Base-by-base conservation (phyloP, 805 yeast species). In the Maudiozyma pseudohumilis region DNA sequence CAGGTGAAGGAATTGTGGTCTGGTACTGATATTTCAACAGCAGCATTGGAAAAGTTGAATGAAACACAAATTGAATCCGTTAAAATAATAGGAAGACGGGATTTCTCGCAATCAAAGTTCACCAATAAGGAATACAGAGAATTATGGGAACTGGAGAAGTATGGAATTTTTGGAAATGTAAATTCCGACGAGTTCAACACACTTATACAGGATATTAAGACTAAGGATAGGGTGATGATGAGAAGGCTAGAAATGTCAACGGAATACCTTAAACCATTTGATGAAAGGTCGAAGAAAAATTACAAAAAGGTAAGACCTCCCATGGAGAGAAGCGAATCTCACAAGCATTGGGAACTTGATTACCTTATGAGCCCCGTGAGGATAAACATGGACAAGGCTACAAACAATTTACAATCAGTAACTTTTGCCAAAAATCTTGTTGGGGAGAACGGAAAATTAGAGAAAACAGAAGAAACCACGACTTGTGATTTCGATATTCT, bases 71-170 rank as follows among this genome's bases (percentile, higher is more conserved):
- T 92, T n/a, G 61, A 72, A 42, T 65, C 68, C 5, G 83, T 92
- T 12, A 71, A 72, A 33, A 72, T 92, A 16, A 79, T 83, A 33
- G 98, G 88, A 2, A 72, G 98, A 48, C 70, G 96, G 53, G 96
- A 96, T 3, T 65, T 86, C 17, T 56, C 79, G 32, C 88, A 87
- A 47, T 77, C 92, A 31, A 92, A 95, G 19, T 92, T 88, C 56
- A 81, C 96, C 3, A 89, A 84, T 47, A 89, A 87, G 55, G 98
- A 92, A 58, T 69, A 89, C 18, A 70, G 96, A 53, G 97, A 92
- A 53, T 62, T 89, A 26, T 64, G 88, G 52, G 81, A 77, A 37
- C 58, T 86, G 39, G 67, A 63, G 38, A 60, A 65, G 22, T 61
- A 63, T 28, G 76, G 77, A 0, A 72, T 80, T 39, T 53, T 58